Evolutionary conservation across 441 rosid species (phyloP).

Genomic region (Gossypium schwendimanii): DNA sequence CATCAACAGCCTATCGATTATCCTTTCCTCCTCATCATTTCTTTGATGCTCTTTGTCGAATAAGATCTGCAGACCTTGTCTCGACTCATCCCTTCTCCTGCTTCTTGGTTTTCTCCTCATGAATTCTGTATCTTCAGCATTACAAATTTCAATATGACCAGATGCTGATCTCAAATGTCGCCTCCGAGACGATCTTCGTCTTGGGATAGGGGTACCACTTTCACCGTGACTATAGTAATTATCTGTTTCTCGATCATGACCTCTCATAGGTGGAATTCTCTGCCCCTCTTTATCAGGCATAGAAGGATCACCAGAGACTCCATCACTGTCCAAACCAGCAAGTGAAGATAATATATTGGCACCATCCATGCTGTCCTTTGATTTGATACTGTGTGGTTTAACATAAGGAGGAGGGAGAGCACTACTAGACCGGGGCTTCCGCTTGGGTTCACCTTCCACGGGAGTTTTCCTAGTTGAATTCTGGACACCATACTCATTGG

Average conservation of each 20-base stretch:
- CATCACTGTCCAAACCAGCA: slow-evolving; percentile 24
- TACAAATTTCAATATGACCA: slow-evolving; percentile 25
- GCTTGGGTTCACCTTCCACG: slow-evolving; percentile 31
- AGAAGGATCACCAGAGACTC: slow-evolving; percentile 26
- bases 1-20: slow-evolving; percentile 71
- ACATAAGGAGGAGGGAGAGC: slow-evolving; percentile 84
- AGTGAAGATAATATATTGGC: slow-evolving; percentile 30
- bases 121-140: slow-evolving; percentile 26
- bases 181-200: slow-evolving; percentile 51
- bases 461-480: slow-evolving; percentile 22
- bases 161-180: slow-evolving; percentile 37
- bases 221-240: slow-evolving; percentile 22
- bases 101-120: slow-evolving; percentile 45
- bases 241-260: slow-evolving; percentile 18
- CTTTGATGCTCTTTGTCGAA: slow-evolving; percentile 42
- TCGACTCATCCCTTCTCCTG: slow-evolving; percentile 60
- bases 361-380: slow-evolving; percentile 35
- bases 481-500: slow-evolving; percentile 16
- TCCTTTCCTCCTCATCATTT: slow-evolving; percentile 68
- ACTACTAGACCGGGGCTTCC: slow-evolving; percentile 30
- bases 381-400: slow-evolving; percentile 45
- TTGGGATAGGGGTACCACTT: slow-evolving; percentile 31
- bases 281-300: slow-evolving; percentile 27
- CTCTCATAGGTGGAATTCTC: slow-evolving; percentile 20
- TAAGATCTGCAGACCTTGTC: slow-evolving; percentile 55